A percentile compares a stretch with the other conserved stretches of the same genome.
These are phyloP conservation scores for Cenchrus purpureus DNA, from an alignment of 176 grass and related monocot species.

Conservation along the genomic window DNA sequence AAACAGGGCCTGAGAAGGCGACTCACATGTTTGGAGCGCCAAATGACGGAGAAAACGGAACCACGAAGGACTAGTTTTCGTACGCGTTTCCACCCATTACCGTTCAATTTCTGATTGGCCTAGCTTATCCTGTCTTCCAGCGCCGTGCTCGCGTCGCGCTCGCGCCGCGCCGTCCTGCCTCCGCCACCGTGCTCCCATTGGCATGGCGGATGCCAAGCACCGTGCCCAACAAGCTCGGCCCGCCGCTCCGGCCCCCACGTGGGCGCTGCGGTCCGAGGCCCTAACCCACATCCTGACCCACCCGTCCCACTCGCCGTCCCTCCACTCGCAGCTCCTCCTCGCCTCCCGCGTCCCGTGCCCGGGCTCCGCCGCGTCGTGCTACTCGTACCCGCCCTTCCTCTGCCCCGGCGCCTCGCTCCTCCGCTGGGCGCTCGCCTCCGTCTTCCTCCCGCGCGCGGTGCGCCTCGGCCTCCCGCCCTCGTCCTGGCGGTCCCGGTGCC, in stretches of 20 bases:
- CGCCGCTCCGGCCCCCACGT: conserved; percentile 18
- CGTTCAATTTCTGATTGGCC: background rate
- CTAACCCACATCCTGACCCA: conserved; percentile 68
- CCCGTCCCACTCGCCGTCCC: conserved; percentile 63
- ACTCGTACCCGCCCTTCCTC: conserved; percentile 77
- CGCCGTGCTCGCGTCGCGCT: background rate
- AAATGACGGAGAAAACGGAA: background rate
- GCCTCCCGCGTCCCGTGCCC: conserved; percentile 65
- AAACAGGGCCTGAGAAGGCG: background rate
- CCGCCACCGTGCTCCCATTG: background rate
- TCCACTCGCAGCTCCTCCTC: conserved; percentile 87
- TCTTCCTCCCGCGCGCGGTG: conserved; percentile 63
- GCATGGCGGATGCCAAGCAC: conserved; percentile 23
- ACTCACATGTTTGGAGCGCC: background rate
- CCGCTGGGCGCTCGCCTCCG: conserved; percentile 54
- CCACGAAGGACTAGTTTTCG: background rate
- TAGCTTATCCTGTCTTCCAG: conserved; percentile 3
- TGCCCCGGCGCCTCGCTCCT: conserved; percentile 53
- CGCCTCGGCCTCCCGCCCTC: conserved; percentile 61
- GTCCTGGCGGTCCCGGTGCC: conserved; percentile 77
- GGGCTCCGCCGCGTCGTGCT: background rate
- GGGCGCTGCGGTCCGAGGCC: conserved; percentile 49
- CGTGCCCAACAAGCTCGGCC: background rate
- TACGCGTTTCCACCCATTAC: background rate
- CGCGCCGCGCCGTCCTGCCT: background rate